These are phyloP conservation scores for Nemania bipapillata DNA, from an alignment of 2,329 filamentous ascomycete species.

Conservation along the genomic window DNA sequence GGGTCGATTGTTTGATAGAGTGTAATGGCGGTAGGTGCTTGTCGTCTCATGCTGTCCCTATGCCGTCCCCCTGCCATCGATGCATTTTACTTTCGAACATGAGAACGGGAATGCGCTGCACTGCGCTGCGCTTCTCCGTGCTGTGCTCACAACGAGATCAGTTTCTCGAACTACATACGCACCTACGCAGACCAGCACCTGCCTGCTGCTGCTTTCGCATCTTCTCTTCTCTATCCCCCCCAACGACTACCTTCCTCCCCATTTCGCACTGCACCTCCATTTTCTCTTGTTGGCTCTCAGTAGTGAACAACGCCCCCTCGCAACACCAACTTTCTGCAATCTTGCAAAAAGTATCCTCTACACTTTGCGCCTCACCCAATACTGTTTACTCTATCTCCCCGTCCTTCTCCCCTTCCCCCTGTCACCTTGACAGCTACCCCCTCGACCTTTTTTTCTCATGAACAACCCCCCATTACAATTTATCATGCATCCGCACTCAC, in stretches of 20 bases:
- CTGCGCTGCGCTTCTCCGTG: constrained; percentile 4
- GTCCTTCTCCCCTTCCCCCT: background rate
- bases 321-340: background rate
- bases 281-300: constrained; percentile 3
- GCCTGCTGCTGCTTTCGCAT: background rate
- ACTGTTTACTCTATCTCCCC: background rate
- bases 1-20: constrained; percentile 37
- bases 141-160: background rate
- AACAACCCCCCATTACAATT: background rate
- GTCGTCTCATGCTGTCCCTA: background rate
- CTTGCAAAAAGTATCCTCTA: background rate
- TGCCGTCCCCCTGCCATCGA: background rate
- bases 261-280: background rate
- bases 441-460: no score
- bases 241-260: constrained; percentile 11
- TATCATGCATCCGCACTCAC: constrained; percentile 28
- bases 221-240: constrained; percentile 1
- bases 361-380: background rate
- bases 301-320: background rate
- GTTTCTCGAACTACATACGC: background rate
- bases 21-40: constrained; percentile 39
- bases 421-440: background rate
- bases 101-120: constrained; percentile 7
- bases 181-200: background rate
- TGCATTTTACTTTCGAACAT: background rate